Conservation (phyloP, 805 yeast species). For the Saccharomycopsis amapae region DNA sequence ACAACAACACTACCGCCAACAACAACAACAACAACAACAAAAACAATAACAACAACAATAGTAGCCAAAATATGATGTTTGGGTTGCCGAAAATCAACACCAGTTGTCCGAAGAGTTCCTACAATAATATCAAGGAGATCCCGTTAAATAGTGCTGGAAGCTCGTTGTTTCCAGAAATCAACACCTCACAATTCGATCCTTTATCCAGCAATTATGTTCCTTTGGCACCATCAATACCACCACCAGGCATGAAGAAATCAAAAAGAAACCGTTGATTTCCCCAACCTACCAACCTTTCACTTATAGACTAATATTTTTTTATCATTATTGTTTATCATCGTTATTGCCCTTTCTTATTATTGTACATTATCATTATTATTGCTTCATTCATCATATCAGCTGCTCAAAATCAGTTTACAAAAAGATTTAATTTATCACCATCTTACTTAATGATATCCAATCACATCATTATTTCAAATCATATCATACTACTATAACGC, state of each 20-base stretch:
- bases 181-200: constrained; percentile 20
- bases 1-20: not conserved
- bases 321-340: not conserved
- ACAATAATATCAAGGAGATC: too few species aligned
- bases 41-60: too few species aligned
- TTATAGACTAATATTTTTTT: too few species aligned
- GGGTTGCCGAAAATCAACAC: too few species aligned
- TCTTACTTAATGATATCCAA: too few species aligned
- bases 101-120: too few species aligned
- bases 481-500: too few species aligned
- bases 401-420: too few species aligned
- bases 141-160: constrained; percentile 17
- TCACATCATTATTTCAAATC: too few species aligned
- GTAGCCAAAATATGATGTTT: too few species aligned
- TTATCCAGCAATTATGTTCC: constrained; percentile 15
- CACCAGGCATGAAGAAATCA: not conserved
- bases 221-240: constrained; percentile 18
- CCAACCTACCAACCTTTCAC: not conserved
- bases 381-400: not conserved
- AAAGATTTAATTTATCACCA: too few species aligned
- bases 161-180: constrained; percentile 19
- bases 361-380: not conserved
- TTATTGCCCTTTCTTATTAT: not conserved
- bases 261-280: not conserved
- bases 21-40: not conserved